Conservation (phyloP, 164 flowering plant genomes). For the Paratinospora sagittata region DNA sequence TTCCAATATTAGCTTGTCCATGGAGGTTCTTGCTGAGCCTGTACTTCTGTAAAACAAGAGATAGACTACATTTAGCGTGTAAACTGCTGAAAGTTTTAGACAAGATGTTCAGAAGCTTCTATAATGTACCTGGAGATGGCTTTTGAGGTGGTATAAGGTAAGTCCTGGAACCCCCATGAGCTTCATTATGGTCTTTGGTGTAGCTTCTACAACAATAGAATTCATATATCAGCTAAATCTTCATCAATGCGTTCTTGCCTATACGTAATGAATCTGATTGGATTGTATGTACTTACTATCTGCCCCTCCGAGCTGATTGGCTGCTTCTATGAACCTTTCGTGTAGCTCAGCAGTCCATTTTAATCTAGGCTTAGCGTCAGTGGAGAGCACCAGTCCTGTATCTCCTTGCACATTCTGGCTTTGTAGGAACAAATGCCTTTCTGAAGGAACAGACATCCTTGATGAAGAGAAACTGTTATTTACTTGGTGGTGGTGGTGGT, state of each 20-base stretch:
- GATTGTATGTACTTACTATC: constrained; percentile 60
- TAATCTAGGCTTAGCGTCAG: constrained; percentile 92
- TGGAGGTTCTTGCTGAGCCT: constrained; percentile 80
- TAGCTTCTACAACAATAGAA: constrained; percentile 65
- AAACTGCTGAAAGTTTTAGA: background rate
- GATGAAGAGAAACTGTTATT: constrained; percentile 49
- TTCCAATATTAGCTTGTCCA: constrained; percentile 51
- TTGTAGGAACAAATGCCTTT: constrained; percentile 66
- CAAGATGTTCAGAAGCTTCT: background rate
- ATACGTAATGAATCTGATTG: constrained; percentile 1
- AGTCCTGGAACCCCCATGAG: constrained; percentile 97
- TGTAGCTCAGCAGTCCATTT: constrained; percentile 97
- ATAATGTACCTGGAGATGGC: constrained; percentile 80
- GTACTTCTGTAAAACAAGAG: constrained; percentile 59
- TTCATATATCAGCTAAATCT: constrained; percentile 14
- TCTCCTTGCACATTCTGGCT: constrained; percentile 61
- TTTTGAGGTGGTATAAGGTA: constrained; percentile 89
- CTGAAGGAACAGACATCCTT: constrained; percentile 47
- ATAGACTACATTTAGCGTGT: background rate
- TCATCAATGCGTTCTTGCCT: background rate
- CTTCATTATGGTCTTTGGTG: constrained; percentile 91
- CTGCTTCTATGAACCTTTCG: constrained; percentile 83
- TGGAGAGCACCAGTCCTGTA: constrained; percentile 89
- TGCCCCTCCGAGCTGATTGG: constrained; percentile 91
- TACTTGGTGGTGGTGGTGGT: constrained; percentile 41